Percentiles rank a stretch among this genome's conserved stretches.
Conservation (phyloP, 768 basidiomycete genomes). For the Amanita polypyramis region DNA sequence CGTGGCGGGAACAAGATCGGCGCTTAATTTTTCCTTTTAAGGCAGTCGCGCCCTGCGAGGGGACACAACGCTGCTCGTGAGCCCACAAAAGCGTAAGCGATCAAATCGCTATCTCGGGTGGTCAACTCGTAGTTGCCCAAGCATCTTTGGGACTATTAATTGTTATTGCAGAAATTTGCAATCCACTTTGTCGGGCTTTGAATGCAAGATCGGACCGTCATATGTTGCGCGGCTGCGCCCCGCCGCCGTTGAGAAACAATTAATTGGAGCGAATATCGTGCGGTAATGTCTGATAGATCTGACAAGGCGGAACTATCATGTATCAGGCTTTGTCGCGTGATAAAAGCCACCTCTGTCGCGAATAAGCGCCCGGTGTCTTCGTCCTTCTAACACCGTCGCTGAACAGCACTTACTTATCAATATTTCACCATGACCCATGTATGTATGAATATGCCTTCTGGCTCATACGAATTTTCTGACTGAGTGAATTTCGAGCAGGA, state of each 20-base stretch:
- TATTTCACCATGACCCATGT: background rate
- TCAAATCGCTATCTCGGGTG: too few relatives aligned
- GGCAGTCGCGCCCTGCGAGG: background rate
- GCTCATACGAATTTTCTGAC: background rate
- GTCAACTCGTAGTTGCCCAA: too few relatives aligned
- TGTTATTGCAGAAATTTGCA: conserved; percentile 4
- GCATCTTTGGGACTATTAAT: background rate
- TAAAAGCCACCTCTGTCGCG: background rate
- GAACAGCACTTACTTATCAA: conserved; percentile 22
- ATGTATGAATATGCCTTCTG: background rate
- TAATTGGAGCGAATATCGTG: background rate
- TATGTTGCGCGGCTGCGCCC: background rate
- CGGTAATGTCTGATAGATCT: background rate
- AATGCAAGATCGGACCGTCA: conserved; percentile 3
- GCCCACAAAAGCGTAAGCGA: background rate
- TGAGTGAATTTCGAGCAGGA: background rate
- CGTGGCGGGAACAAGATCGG: conserved; percentile 4
- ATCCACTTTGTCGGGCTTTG: conserved; percentile 1
- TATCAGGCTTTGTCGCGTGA: background rate
- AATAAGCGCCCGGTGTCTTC: conserved; percentile 5
- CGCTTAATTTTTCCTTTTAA: conserved; percentile 4
- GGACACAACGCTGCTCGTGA: background rate
- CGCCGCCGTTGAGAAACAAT: background rate
- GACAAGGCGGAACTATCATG: background rate
- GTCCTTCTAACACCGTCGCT: conserved; percentile 27